Percentiles rank a stretch among this genome's conserved stretches.
These are phyloP conservation scores for Rhizopus arrhizus DNA, from an alignment of 371 early-diverging fungal species.

Conservation along the genomic window DNA sequence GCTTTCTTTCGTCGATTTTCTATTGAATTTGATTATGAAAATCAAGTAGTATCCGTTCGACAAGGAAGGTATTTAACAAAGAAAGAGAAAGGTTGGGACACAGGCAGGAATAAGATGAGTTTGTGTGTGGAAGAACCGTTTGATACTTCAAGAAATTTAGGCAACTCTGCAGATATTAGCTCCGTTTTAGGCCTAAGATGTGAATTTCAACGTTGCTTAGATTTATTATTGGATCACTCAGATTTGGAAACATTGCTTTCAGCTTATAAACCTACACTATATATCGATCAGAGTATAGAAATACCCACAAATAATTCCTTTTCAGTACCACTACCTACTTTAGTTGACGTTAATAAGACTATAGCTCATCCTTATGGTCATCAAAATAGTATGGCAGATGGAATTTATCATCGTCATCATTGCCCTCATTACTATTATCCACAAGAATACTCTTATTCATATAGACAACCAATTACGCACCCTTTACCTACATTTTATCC, in stretches of 20 bases:
- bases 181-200: constrained; percentile 73
- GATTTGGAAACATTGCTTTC: constrained; percentile 16
- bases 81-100: constrained; percentile 79
- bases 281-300: too few relatives aligned
- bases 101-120: constrained; percentile 53
- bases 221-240: constrained; percentile 49
- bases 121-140: constrained; percentile 94
- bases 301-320: too few relatives aligned
- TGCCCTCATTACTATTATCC: constrained; percentile 12
- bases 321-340: too few relatives aligned
- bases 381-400: constrained; percentile 31
- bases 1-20: constrained; percentile 85
- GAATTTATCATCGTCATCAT: constrained; percentile 17
- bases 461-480: neutral
- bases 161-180: constrained; percentile 84
- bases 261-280: constrained; percentile 15
- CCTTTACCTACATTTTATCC: constrained; percentile 7
- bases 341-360: too few relatives aligned
- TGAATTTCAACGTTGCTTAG: constrained; percentile 78
- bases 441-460: neutral
- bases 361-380: constrained; percentile 24
- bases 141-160: constrained; percentile 80
- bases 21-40: constrained; percentile 79
- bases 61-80: constrained; percentile 77
- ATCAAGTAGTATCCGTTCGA: constrained; percentile 78